Evolutionary conservation across 306 rosid genomes (phyloP).

Genomic region (Medicago lupulina): DNA sequence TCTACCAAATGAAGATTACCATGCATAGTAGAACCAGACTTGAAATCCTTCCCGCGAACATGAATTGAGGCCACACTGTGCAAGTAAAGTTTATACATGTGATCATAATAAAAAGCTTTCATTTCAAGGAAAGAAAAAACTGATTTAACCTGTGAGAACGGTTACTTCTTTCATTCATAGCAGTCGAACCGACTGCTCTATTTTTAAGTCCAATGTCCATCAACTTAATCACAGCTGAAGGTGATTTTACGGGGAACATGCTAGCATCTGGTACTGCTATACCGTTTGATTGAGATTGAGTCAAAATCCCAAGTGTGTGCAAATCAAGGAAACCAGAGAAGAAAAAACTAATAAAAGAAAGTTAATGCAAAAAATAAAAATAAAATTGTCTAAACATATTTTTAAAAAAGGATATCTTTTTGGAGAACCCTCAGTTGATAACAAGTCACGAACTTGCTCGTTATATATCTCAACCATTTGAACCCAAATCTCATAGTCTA

Average conservation of each 20-base stretch:
- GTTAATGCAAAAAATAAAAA: constrained; percentile 29
- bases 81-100: constrained; percentile 27
- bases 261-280: constrained; percentile 62
- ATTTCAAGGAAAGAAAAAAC: constrained; percentile 7
- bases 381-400: background rate
- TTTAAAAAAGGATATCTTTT: constrained; percentile 53
- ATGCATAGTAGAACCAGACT: constrained; percentile 40
- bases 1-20: constrained; percentile 97
- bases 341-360: background rate
- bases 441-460: constrained; percentile 64
- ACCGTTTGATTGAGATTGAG: constrained; percentile 46
- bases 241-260: constrained; percentile 50
- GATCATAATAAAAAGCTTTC: constrained; percentile 25
- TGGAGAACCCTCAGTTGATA: constrained; percentile 35
- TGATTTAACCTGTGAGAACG: constrained; percentile 58
- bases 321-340: constrained; percentile 57
- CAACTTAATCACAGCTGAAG: constrained; percentile 51
- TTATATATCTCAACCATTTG: constrained; percentile 64
- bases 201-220: constrained; percentile 55
- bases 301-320: constrained; percentile 67
- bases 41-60: constrained; percentile 52
- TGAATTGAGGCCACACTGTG: constrained; percentile 57
- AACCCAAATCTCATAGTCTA: constrained; percentile 50
- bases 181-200: constrained; percentile 56
- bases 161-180: constrained; percentile 65